A percentile compares a stretch with the other conserved stretches of the same genome.
phyloP scores from a whole-genome alignment of 1,284 basidiomycete genomes.

The Cryptococcus floricola region DNA sequence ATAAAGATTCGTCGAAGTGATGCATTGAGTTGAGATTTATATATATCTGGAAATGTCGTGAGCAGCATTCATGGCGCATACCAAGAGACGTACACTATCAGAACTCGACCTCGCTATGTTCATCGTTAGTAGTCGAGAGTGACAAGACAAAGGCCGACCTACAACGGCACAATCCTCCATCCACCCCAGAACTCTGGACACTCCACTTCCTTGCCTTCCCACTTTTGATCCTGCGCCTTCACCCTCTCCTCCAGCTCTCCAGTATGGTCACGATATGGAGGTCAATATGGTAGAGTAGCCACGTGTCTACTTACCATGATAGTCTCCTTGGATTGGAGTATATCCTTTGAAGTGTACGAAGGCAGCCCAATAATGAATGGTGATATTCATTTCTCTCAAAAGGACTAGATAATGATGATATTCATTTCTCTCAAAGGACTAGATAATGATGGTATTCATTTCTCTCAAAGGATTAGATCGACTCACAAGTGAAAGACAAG shows the following conservation, averaged over 20 bases:
- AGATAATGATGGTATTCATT: no score
- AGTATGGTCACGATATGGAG: no score
- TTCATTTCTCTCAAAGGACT: no score
- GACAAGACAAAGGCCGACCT: slow-evolving; percentile 40
- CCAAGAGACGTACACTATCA: slow-evolving; percentile 52
- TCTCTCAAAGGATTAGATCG: no score
- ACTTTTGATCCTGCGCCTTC: slow-evolving; percentile 59
- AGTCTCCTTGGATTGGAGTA: no score
- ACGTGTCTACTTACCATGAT: no score
- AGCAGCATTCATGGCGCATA: neutral
- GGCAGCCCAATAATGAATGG: no score
- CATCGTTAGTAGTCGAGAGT: neutral
- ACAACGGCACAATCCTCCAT: slow-evolving; percentile 87
- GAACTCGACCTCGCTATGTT: slow-evolving; percentile 72
- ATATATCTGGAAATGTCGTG: neutral
- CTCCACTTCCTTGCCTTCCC: slow-evolving; percentile 60
- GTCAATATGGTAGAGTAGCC: no score
- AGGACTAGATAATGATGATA: no score
- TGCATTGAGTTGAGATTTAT: neutral
- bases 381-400: no score
- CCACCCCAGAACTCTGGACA: slow-evolving; percentile 95
- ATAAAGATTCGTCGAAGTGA: neutral
- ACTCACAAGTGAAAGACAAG: no score
- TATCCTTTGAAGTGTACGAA: no score
- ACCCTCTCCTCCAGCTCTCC: slow-evolving; percentile 65